Evolutionary conservation across 495 filamentous ascomycete species (phyloP), one percentile per base, ranked within the genome.

Genomic region (Hyaloscypha variabilis): DNA sequence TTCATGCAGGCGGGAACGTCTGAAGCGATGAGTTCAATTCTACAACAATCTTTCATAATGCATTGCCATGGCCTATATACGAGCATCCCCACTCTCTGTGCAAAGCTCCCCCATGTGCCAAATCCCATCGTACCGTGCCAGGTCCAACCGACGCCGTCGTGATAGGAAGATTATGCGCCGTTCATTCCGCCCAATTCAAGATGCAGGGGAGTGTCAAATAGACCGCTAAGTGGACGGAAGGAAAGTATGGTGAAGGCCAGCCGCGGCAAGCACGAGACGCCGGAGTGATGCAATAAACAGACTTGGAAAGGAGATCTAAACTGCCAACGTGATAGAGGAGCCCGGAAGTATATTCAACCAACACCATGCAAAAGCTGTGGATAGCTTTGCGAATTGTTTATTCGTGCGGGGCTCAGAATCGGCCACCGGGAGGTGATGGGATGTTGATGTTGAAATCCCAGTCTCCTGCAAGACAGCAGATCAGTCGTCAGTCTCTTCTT

Each of bases 381-480:
- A 28, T 10, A 54, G 8, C 8, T 6, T 54, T 25, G 21, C 51
- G 25, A 28, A 8, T 25, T 19, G 4, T 63, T 14, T 42, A 23
- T 58, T 14, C 51, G 62, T 46, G 59, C 25, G 39, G 11, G 11
- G 0, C 39, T 3, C 39, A 19, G 11, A 17, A 10, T 1, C 54
- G 61, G 53, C 62, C 62, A 51, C 8, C 58, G 36, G 50, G 4
- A n/a, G 67, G 59, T 23, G 29, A 25, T 2, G 62, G 46, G 51
- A 76, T 53, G 46, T 74, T 68, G 51, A 74, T 67, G 54, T 72
- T 74, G 60, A 78, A 75, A 26, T 77, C 71, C 76, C 76, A 78
- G 64, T 75, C 72, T 26, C 72, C 76, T 78, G 65, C 31, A 42
- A 53, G 30, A 39, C 19, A 28, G 31, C 34, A 28, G 26, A 65